Evolutionary conservation across 1,284 basidiomycete genomes (phyloP).

Genomic region (Papiliotrema laurentii): DNA sequence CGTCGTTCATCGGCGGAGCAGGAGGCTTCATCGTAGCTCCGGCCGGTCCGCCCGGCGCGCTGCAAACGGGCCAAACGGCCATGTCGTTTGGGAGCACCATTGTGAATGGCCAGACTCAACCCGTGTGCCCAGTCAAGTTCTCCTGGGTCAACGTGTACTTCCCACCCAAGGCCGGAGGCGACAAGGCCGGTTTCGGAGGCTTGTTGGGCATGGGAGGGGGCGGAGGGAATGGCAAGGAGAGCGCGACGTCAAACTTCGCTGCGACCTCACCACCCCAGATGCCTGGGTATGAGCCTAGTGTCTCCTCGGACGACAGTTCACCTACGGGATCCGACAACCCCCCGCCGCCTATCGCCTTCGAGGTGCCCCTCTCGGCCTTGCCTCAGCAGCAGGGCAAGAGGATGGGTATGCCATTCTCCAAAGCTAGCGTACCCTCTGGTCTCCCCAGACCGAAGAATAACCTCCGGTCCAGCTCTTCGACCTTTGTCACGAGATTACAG

Average conservation of each 20-base stretch:
- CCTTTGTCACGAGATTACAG: constrained; percentile 81
- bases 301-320: constrained; percentile 17
- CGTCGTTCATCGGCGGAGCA: constrained; percentile 28
- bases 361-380: constrained; percentile 18
- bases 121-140: constrained; percentile 29
- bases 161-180: constrained; percentile 28
- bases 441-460: constrained; percentile 73
- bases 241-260: too few species aligned
- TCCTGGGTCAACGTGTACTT: constrained; percentile 40
- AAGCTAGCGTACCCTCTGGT: constrained; percentile 12
- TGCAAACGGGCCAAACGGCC: constrained; percentile 21
- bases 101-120: constrained; percentile 42
- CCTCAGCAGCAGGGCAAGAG: constrained; percentile 13
- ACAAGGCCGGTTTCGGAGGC: constrained; percentile 28
- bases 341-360: constrained; percentile 17
- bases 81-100: constrained; percentile 32
- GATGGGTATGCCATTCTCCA: constrained; percentile 23
- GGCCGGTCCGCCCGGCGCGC: constrained; percentile 8
- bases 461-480: constrained; percentile 78
- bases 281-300: constrained; percentile 22
- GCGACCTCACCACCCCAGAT: constrained; percentile 6
- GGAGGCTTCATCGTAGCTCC: constrained; percentile 22
- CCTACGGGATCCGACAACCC: constrained; percentile 18
- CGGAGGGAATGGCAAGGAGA: too few species aligned
- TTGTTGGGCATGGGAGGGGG: constrained; percentile 21